A percentile compares a stretch with the other conserved stretches of the same genome.
phyloP scores from a whole-genome alignment of 176 grass and related monocot genomes.

The Eremochloa ophiuroides region DNA sequence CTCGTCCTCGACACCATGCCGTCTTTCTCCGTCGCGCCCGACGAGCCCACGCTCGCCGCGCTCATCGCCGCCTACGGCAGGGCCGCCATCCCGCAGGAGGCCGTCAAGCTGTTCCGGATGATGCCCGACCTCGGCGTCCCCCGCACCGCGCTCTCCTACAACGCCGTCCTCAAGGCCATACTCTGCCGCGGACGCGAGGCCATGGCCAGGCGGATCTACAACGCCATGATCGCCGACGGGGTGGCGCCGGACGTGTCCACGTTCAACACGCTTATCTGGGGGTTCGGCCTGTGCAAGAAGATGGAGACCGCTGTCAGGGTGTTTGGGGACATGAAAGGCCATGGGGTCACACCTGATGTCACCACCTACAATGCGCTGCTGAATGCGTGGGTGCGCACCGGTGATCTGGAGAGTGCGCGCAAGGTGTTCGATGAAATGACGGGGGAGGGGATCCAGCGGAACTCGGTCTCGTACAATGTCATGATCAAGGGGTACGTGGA shows the following conservation, averaged over 20 bases:
- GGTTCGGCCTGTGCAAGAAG: conserved; percentile 73
- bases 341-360: conserved; percentile 49
- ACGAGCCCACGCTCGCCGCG: conserved; percentile 59
- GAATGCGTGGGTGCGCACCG: conserved; percentile 56
- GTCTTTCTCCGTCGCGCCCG: conserved; percentile 41
- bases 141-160: conserved; percentile 68
- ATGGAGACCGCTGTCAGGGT: conserved; percentile 57
- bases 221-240: conserved; percentile 60
- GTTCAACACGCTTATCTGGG: conserved; percentile 87
- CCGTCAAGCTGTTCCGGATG: conserved; percentile 83
- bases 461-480: conserved; percentile 71
- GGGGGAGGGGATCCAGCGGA: conserved; percentile 33
- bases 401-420: conserved; percentile 69
- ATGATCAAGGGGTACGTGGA: conserved; percentile 89
- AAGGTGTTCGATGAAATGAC: conserved; percentile 84
- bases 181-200: conserved; percentile 62
- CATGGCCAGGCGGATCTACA: conserved; percentile 84
- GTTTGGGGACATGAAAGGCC: conserved; percentile 73
- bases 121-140: conserved; percentile 82
- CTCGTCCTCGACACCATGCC: conserved; percentile 92
- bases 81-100: conserved; percentile 77
- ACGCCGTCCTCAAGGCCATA: conserved; percentile 87
- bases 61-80: conserved; percentile 73
- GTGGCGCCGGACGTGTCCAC: conserved; percentile 56
- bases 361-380: conserved; percentile 78